These are phyloP conservation scores for Daldinia grandis DNA, from an alignment of 495 filamentous ascomycete species.

Conservation along the genomic window DNA sequence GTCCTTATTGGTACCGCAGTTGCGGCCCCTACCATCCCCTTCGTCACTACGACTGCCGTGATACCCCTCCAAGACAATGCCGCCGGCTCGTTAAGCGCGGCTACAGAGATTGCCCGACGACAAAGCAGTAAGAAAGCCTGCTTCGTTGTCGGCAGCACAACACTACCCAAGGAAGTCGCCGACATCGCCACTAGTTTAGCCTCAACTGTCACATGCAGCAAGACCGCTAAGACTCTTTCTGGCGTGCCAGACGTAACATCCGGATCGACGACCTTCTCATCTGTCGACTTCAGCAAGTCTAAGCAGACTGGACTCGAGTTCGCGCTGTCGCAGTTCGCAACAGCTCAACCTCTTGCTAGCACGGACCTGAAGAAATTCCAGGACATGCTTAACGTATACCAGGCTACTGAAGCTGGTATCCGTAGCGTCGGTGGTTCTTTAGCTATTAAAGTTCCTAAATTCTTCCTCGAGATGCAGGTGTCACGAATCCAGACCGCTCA, in stretches of 20 bases:
- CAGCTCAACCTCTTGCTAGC: constrained; percentile 45
- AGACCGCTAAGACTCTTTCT: constrained; percentile 46
- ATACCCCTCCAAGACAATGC: constrained; percentile 12
- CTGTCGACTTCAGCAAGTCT: constrained; percentile 55
- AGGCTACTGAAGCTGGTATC: constrained; percentile 60
- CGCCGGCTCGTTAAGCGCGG: neutral
- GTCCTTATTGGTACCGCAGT: constrained; percentile 26
- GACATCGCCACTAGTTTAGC: constrained; percentile 46
- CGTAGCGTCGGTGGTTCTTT: constrained; percentile 53
- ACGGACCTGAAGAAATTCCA: constrained; percentile 54
- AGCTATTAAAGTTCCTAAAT: constrained; percentile 60
- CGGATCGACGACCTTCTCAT: constrained; percentile 53
- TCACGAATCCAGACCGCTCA: constrained; percentile 57
- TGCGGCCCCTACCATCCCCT: constrained; percentile 38
- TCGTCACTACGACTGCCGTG: constrained; percentile 15
- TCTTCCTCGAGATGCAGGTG: constrained; percentile 58
- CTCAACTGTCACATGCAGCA: constrained; percentile 51
- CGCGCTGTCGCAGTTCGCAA: constrained; percentile 53
- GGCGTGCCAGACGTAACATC: constrained; percentile 56
- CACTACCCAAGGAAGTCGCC: constrained; percentile 49
- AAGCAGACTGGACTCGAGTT: constrained; percentile 51
- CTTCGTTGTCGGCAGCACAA: constrained; percentile 55
- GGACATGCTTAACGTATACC: constrained; percentile 54
- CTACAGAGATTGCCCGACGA: constrained; percentile 3
- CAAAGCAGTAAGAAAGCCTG: constrained; percentile 44